Evolutionary conservation across 192 early-diverging fungal genomes (phyloP), one percentile per base, ranked within the genome.

Genomic region (Backusella australiensis): DNA sequence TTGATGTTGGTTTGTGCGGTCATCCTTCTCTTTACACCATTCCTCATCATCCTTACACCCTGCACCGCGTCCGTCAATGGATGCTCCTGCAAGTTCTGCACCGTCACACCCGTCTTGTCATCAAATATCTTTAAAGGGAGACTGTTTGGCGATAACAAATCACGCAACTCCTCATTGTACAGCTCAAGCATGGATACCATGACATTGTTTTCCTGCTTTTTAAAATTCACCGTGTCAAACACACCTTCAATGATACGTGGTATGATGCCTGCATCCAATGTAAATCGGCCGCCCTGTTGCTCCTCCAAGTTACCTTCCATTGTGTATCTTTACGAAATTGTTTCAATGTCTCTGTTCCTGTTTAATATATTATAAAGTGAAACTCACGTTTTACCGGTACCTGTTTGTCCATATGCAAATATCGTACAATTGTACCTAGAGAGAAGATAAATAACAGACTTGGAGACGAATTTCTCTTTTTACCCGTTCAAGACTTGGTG

Each of bases 101-200:
- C 88, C 8, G 92, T 83, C 3, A 97, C 90, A 23, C 92, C 93
- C 67, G 89, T 77, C 59, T 93, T 93, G 53, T 95, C 94, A 41
- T 83, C 74, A 67, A 75, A 76, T 34, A 96, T 89, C 71, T 89
- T 89, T 26, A 96, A 82, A 44, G 89, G 88, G 21, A 80, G 80
- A 7, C 76, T 52, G 3, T 83, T 75, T 65, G 91, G 87, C 11
- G 83, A 87, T n/a, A 99, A 77, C 19, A 99, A 83, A 82, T 99
- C 98, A n/a, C 92, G 88, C 38, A 98, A 81, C 65, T 98, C 93
- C 81, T 99, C 97, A 78, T 99, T 99, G 85, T 98, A 99, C 12
- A 99, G 81, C 83, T 99, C 98, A 15, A 97, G 79, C 70, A 90
- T 95, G 46, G 97, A 97, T 12, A 99, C 89, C 32, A 87, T 86